Percentiles rank a stretch among this genome's conserved stretches.
These are phyloP conservation scores for Exophiala sp. DNA, from an alignment of 2,329 filamentous ascomycete genomes.

Conservation along the genomic window DNA sequence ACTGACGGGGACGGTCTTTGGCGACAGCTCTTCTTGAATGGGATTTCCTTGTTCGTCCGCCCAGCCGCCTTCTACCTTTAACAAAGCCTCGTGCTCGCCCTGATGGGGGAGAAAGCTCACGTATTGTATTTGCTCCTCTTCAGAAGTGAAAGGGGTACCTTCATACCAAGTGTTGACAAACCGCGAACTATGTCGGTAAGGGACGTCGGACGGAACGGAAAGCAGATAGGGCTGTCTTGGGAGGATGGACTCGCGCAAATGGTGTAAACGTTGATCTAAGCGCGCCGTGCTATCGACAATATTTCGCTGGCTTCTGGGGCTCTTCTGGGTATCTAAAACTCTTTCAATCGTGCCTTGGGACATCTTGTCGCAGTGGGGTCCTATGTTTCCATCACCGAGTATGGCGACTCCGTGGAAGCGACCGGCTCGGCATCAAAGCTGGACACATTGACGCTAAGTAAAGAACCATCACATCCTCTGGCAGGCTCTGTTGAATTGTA, in stretches of 20 bases:
- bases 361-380: constrained; percentile 23
- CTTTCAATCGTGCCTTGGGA: constrained; percentile 20
- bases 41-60: constrained; percentile 44
- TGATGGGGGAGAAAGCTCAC: constrained; percentile 57
- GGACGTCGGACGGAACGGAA: constrained; percentile 43
- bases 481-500: not conserved
- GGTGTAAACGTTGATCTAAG: constrained; percentile 34
- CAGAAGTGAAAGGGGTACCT: constrained; percentile 48
- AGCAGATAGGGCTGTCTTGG: constrained; percentile 43
- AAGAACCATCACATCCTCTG: constrained; percentile 6
- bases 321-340: constrained; percentile 10
- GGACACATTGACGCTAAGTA: constrained; percentile 13
- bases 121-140: constrained; percentile 57
- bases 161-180: constrained; percentile 45
- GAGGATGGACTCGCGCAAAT: constrained; percentile 39
- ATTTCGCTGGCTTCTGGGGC: constrained; percentile 8
- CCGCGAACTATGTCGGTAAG: constrained; percentile 40
- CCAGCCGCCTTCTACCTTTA: constrained; percentile 49
- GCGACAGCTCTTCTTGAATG: constrained; percentile 39
- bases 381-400: constrained; percentile 22
- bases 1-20: constrained; percentile 32
- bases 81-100: constrained; percentile 47
- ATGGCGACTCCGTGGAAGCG: constrained; percentile 9
- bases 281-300: constrained; percentile 7
- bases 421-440: constrained; percentile 10